Evolutionary conservation across 768 basidiomycete species (phyloP), one percentile per base, ranked within the genome.

Genomic region (Tephrocybe rancida): DNA sequence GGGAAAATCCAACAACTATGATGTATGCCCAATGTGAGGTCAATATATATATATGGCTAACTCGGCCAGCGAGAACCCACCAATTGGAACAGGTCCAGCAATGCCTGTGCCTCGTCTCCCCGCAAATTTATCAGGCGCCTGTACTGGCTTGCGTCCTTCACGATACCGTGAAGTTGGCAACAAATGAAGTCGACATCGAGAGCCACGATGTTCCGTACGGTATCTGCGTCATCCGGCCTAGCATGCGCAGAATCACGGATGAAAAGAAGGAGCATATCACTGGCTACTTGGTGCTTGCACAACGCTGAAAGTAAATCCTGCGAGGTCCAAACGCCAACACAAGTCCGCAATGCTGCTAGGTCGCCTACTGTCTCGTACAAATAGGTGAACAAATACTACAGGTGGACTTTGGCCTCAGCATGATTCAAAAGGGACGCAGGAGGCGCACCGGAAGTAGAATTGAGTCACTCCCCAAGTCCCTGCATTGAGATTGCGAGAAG

Each of bases 61-160:
- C 30, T 13, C 13, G 7, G 13, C 7, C 13, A 7, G 37, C 5
- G 10, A 8, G n/a, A 7, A 6, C 55, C 13, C 7, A 59, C 58
- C 44, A 22, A 35, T 39, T 59, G 58, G 25, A 59, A 34, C 19
- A 59, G 35, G 21, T 59, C 48, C 7, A 59, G 54, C 27, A 59
- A 52, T 10, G 58, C 27, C 11, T 50, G 51, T 16, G 54, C 57
- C 19, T 51, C 39, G 21, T 22, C 44, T 8, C 54, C 53, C 21
- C 32, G 48, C 27, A 50, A 39, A 26, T 37, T 32, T 29, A 55
- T 30, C n/a, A 58, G 7, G 8, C 26, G 46, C 10, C 22, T 26
- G 21, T 51, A 55, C 3, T 41, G 19, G 10, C 50, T 48, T 16
- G 34, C 19, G n/a, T 1, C 45, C 14, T 43, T 50, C 14, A 55